phyloP scores from a whole-genome alignment of 495 filamentous ascomycete species.

The Penicillium lagena region DNA sequence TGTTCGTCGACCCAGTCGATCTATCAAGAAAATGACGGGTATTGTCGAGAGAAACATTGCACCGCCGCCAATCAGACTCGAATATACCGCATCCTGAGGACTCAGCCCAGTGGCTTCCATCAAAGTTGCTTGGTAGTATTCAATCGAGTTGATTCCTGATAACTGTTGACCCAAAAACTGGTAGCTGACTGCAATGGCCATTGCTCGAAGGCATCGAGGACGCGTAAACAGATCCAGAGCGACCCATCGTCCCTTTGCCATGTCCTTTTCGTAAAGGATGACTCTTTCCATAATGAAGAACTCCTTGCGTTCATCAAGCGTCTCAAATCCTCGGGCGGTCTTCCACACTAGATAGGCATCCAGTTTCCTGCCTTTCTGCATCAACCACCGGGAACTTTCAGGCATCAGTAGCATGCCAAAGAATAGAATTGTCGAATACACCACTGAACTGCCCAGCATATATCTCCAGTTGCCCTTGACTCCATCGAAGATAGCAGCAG shows the following conservation, averaged over 20 bases:
- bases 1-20: not conserved
- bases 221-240: not conserved
- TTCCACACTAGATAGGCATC: not conserved
- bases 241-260: not conserved
- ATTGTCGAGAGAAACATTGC: not conserved
- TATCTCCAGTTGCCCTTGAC: not conserved
- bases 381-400: not conserved
- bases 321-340: not conserved
- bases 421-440: not conserved
- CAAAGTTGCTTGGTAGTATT: not conserved
- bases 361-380: not conserved
- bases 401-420: not conserved
- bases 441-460: not conserved
- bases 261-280: not conserved
- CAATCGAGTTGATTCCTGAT: not conserved
- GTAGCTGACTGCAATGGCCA: not conserved
- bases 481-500: not conserved
- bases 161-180: not conserved
- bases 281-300: not conserved
- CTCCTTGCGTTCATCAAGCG: not conserved
- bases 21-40: not conserved
- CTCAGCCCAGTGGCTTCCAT: not conserved
- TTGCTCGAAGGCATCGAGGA: not conserved
- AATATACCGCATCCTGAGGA: not conserved
- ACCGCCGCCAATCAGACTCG: not conserved